A percentile compares a stretch with the other conserved stretches of the same genome.
phyloP scores from a whole-genome alignment of 345 rosid genomes.

The Brassica cretica region DNA sequence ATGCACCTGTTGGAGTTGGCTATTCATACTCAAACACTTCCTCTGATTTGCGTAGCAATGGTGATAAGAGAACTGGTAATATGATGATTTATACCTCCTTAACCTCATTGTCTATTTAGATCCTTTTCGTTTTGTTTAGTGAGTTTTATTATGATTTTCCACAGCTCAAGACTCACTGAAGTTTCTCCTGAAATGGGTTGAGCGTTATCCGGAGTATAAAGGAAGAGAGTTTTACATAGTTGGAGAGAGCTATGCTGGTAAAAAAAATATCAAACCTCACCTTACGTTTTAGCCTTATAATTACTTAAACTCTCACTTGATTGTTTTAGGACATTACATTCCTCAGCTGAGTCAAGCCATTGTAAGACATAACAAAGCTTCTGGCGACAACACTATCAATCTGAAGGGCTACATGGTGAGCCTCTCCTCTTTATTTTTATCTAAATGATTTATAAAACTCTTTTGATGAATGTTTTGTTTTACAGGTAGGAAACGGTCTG shows the following conservation, averaged over 20 bases:
- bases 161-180: conserved; percentile 73
- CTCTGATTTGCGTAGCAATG: conserved; percentile 54
- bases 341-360: conserved; percentile 90
- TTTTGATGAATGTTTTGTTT: conserved; percentile 20
- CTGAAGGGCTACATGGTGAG: conserved; percentile 90
- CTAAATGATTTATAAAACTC: not conserved
- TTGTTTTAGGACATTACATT: conserved; percentile 81
- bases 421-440: conserved; percentile 4
- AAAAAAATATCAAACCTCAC: not conserved
- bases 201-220: conserved; percentile 84
- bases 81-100: conserved; percentile 26
- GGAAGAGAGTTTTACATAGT: conserved; percentile 83
- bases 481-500: conserved; percentile 91
- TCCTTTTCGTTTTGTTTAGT: not conserved
- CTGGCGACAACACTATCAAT: conserved; percentile 51
- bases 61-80: conserved; percentile 68
- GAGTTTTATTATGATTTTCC: conserved; percentile 35
- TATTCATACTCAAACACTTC: conserved; percentile 87
- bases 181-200: conserved; percentile 83
- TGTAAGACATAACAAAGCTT: conserved; percentile 56
- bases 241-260: conserved; percentile 96
- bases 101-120: conserved; percentile 12
- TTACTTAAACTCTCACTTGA: not conserved
- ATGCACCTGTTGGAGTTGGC: conserved; percentile 95
- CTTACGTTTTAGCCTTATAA: not conserved